These are phyloP conservation scores for Wickerhamiella musiphila DNA, from an alignment of 805 yeast genomes.

Conservation along the genomic window DNA sequence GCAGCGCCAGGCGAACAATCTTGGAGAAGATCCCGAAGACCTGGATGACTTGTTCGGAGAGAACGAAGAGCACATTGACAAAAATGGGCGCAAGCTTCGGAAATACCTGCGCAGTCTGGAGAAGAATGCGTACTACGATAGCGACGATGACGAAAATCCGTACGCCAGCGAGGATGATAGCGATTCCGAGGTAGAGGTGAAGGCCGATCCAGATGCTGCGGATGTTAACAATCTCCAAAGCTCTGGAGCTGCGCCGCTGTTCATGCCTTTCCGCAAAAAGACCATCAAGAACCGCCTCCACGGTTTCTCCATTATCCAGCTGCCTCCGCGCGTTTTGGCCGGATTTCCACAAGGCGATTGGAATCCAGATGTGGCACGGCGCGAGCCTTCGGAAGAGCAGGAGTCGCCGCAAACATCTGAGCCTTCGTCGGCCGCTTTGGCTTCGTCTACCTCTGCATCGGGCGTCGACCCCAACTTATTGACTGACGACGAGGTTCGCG, in stretches of 20 bases:
- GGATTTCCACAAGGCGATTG: slow-evolving; percentile 70
- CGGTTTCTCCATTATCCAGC: slow-evolving; percentile 46
- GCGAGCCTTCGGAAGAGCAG: slow-evolving; percentile 7
- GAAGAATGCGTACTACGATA: slow-evolving; percentile 70
- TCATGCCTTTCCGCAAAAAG: slow-evolving; percentile 18
- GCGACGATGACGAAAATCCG: slow-evolving; percentile 73
- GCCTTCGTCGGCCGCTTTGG: slow-evolving; percentile 19
- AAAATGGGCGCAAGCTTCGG: slow-evolving; percentile 74
- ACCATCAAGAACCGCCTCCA: slow-evolving; percentile 28
- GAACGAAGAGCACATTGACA: slow-evolving; percentile 52
- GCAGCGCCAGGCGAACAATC: slow-evolving; percentile 35
- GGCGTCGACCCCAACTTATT: slow-evolving; percentile 26
- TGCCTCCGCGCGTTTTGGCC: slow-evolving; percentile 39
- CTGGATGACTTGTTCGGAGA: slow-evolving; percentile 55
- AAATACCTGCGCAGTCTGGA: slow-evolving; percentile 74
- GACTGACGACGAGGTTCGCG: slow-evolving; percentile 56
- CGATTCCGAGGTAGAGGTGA: slow-evolving; percentile 28
- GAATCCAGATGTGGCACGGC: slow-evolving; percentile 44
- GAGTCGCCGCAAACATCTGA: not conserved
- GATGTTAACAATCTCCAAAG: slow-evolving; percentile 8
- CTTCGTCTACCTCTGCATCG: slow-evolving; percentile 18
- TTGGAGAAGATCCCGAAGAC: slow-evolving; percentile 46
- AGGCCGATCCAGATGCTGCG: slow-evolving; percentile 20
- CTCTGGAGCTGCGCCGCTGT: slow-evolving; percentile 13
- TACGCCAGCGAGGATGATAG: slow-evolving; percentile 51